phyloP scores from a whole-genome alignment of 257 asterid genomes.

The Sherardia arvensis region DNA sequence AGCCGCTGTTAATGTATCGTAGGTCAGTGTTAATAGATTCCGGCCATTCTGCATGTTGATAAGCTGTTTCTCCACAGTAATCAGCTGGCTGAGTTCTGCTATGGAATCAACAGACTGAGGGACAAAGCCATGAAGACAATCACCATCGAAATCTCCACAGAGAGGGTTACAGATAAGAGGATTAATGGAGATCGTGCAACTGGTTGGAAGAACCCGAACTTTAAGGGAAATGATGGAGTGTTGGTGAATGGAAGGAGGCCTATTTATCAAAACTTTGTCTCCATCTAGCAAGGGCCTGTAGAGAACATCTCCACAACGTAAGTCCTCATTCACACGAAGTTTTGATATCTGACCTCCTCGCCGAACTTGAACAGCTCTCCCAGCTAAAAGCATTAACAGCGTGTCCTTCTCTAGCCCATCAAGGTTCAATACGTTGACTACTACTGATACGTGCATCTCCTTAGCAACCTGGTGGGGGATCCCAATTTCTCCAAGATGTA shows the following conservation, averaged over 20 bases:
- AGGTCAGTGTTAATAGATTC: constrained; percentile 67
- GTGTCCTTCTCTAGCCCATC: constrained; percentile 46
- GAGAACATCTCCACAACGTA: constrained; percentile 61
- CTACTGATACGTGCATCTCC: constrained; percentile 49
- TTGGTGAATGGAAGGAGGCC: constrained; percentile 97
- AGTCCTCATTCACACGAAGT: constrained; percentile 48
- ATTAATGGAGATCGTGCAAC: constrained; percentile 56
- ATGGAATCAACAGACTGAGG: constrained; percentile 71
- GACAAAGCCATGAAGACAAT: constrained; percentile 88
- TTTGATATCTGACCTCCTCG: constrained; percentile 41
- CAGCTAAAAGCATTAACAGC: constrained; percentile 40
- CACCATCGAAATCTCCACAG: constrained; percentile 97
- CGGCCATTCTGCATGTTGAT: constrained; percentile 73
- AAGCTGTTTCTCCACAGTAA: constrained; percentile 53
- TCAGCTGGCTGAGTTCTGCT: constrained; percentile 80
- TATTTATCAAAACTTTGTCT: constrained; percentile 66
- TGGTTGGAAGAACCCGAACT: constrained; percentile 60
- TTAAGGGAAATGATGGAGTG: constrained; percentile 77
- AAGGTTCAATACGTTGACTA: constrained; percentile 52
- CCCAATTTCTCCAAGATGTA: constrained; percentile 71
- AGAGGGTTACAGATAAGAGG: constrained; percentile 84
- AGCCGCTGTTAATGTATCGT: constrained; percentile 91
- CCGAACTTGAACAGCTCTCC: constrained; percentile 41
- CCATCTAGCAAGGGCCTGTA: constrained; percentile 74
- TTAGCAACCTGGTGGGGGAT: constrained; percentile 63